These are phyloP conservation scores for Hirsutella thompsonii DNA, from an alignment of 2,329 filamentous ascomycete species.

Conservation along the genomic window DNA sequence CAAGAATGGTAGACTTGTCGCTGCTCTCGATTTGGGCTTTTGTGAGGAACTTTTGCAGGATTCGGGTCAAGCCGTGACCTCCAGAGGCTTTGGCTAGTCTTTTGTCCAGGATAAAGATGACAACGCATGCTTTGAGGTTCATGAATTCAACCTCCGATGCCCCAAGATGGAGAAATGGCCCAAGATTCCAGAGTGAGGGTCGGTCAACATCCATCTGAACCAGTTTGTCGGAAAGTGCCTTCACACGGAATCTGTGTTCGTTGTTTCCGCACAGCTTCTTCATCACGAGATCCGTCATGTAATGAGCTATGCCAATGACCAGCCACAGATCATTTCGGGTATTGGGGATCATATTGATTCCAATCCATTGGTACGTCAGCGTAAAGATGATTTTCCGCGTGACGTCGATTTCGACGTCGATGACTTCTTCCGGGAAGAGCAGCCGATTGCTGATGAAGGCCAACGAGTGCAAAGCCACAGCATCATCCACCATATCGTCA, in stretches of 20 bases:
- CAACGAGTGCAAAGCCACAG: slow-evolving; percentile 66
- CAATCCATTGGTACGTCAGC: slow-evolving; percentile 85
- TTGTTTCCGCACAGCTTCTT: slow-evolving; percentile 86
- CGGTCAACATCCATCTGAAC: slow-evolving; percentile 71
- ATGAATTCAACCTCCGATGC: slow-evolving; percentile 84
- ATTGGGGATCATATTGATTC: slow-evolving; percentile 81
- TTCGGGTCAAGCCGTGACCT: slow-evolving; percentile 72
- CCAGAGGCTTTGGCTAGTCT: slow-evolving; percentile 73
- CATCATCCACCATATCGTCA: slow-evolving; percentile 71
- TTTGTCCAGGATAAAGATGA: slow-evolving; percentile 88
- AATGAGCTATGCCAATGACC: slow-evolving; percentile 79
- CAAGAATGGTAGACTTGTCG: slow-evolving; percentile 58
- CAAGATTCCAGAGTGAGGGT: slow-evolving; percentile 71
- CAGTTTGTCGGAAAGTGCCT: slow-evolving; percentile 68
- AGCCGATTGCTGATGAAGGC: slow-evolving; percentile 79
- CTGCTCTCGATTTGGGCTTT: slow-evolving; percentile 59
- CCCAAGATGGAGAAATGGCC: slow-evolving; percentile 65
- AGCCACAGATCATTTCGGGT: slow-evolving; percentile 76
- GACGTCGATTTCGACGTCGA: slow-evolving; percentile 73
- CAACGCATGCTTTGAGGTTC: slow-evolving; percentile 76
- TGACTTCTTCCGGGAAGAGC: slow-evolving; percentile 71
- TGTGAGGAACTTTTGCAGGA: slow-evolving; percentile 75
- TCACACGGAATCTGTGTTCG: slow-evolving; percentile 83
- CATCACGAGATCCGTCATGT: slow-evolving; percentile 91
- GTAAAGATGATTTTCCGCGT: slow-evolving; percentile 73